Conservation (phyloP, 371 early-diverging fungal genomes). For the Cokeromyces recurvatus region DNA sequence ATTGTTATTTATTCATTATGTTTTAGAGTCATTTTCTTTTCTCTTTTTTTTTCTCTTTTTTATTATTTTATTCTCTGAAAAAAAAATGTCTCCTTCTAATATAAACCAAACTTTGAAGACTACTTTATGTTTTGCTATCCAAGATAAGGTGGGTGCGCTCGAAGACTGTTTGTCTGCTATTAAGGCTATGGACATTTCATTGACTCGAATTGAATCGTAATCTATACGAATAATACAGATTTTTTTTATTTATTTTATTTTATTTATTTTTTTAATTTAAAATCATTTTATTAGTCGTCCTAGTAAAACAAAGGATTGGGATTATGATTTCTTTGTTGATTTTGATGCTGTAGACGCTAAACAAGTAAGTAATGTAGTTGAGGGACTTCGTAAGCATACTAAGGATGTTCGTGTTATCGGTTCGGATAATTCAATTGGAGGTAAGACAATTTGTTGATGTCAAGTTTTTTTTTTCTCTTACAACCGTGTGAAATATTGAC, state of each 20-base stretch:
- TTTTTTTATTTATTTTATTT: neutral
- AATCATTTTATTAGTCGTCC: slow-evolving; percentile 57
- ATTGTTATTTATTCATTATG: too few species aligned
- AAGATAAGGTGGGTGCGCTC: slow-evolving; percentile 82
- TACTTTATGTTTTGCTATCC: slow-evolving; percentile 77
- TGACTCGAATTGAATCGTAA: slow-evolving; percentile 91
- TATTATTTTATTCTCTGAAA: neutral
- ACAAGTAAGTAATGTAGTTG: slow-evolving; percentile 56
- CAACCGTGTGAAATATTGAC: too few species aligned
- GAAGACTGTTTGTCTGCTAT: slow-evolving; percentile 79
- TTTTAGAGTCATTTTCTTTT: too few species aligned
- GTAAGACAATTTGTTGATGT: too few species aligned
- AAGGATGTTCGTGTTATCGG: slow-evolving; percentile 62
- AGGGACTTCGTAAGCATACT: slow-evolving; percentile 55
- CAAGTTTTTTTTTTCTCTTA: too few species aligned
- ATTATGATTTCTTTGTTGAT: slow-evolving; percentile 94
- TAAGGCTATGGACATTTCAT: slow-evolving; percentile 69
- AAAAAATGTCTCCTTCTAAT: slow-evolving; percentile 12
- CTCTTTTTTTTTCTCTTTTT: neutral
- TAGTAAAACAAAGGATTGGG: slow-evolving; percentile 68
- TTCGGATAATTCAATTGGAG: slow-evolving; percentile 20
- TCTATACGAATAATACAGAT: too few species aligned
- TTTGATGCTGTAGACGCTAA: slow-evolving; percentile 59
- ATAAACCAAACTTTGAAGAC: slow-evolving; percentile 27
- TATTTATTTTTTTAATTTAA: neutral